Evolutionary conservation across 257 asterid species (phyloP).

Genomic region (Nicotiana otophora): DNA sequence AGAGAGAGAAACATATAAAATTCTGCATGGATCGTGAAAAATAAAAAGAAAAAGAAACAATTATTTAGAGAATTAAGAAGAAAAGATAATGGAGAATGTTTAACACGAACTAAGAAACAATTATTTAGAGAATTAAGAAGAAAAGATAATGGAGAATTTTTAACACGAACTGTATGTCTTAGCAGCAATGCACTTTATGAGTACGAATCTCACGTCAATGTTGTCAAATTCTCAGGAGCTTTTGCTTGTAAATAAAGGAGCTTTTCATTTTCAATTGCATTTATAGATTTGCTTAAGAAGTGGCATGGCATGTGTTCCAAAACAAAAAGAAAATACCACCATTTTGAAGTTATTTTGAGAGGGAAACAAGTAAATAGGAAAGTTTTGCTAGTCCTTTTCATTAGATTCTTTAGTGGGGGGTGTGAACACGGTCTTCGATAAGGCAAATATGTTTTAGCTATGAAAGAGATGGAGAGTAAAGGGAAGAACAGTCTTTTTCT

Average conservation of each 20-base stretch:
- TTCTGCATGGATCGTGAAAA: background rate
- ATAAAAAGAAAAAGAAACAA: background rate
- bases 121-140: background rate
- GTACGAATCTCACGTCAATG: constrained; percentile 19
- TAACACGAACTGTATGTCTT: constrained; percentile 15
- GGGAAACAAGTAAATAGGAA: background rate
- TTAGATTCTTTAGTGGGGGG: constrained; percentile 37
- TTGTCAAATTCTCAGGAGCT: constrained; percentile 10
- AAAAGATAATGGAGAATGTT: background rate
- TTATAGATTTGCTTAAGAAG: constrained; percentile 14
- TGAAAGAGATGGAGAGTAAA: too few species aligned
- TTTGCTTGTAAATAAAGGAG: constrained; percentile 1
- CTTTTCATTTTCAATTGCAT: background rate
- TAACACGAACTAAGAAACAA: constrained; percentile 11
- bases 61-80: background rate
- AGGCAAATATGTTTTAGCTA: too few species aligned
- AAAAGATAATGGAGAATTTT: background rate
- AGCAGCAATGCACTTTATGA: constrained; percentile 23
- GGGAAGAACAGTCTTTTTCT: too few species aligned
- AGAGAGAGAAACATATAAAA: background rate
- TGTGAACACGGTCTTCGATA: constrained; percentile 35
- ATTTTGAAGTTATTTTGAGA: constrained; percentile 19
- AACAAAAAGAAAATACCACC: constrained; percentile 44
- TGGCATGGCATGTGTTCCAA: constrained; percentile 29
- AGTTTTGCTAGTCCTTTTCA: constrained; percentile 54